These are phyloP conservation scores for Ormosia emarginata DNA, from an alignment of 306 rosid genomes.

Conservation along the genomic window DNA sequence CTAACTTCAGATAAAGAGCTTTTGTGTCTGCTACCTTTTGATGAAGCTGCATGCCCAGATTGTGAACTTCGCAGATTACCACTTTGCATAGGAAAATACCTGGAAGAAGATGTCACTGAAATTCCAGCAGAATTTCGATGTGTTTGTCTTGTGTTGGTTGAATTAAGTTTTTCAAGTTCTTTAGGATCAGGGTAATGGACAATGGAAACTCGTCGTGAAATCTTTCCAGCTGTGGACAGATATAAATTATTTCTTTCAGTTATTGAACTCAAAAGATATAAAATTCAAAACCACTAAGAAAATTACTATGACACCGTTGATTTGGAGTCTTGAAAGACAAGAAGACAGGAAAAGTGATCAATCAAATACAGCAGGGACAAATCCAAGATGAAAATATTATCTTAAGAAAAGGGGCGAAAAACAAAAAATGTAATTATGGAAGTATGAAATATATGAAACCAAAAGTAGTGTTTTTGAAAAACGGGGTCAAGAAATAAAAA, in stretches of 20 bases:
- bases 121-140: constrained; percentile 37
- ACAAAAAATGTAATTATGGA: not conserved
- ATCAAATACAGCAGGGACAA: not conserved
- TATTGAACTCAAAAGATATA: not conserved
- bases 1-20: constrained; percentile 52
- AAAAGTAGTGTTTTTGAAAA: not conserved
- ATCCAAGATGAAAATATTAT: not conserved
- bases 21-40: constrained; percentile 51
- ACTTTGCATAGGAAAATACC: constrained; percentile 36
- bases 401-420: not conserved
- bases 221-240: constrained; percentile 62
- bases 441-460: not conserved
- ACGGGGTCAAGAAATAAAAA: not conserved
- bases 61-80: not conserved
- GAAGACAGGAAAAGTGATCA: not conserved
- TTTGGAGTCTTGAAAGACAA: not conserved
- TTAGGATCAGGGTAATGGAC: constrained; percentile 68
- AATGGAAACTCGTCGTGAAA: constrained; percentile 58
- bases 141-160: constrained; percentile 17
- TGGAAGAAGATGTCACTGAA: constrained; percentile 33
- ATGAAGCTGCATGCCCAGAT: constrained; percentile 38
- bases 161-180: constrained; percentile 45
- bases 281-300: not conserved
- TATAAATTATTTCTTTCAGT: not conserved
- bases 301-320: not conserved